phyloP scores from a whole-genome alignment of 1,284 basidiomycete genomes.

The Naganishia albida region DNA sequence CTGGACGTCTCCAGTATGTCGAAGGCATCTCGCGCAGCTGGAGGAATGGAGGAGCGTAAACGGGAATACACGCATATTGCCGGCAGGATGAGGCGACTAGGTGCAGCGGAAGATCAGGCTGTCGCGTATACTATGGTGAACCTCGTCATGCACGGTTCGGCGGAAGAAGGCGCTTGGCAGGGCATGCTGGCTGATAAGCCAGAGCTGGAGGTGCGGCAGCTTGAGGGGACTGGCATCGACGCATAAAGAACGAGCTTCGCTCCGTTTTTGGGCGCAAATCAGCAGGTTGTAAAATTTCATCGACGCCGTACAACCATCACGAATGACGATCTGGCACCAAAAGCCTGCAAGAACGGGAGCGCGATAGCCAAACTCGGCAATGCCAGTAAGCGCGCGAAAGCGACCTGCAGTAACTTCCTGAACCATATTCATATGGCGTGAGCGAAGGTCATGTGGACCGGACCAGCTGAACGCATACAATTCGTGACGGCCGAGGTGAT shows the following conservation, averaged over 20 bases:
- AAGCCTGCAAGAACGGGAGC: no score
- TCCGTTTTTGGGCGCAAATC: not conserved
- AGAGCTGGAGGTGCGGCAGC: not conserved
- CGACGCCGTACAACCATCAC: no score
- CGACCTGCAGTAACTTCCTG: no score
- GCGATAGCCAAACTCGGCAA: no score
- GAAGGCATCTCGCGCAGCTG: constrained; percentile 19
- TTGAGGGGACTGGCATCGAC: constrained; percentile 8
- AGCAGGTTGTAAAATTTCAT: no score
- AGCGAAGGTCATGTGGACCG: no score
- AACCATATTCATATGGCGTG: no score
- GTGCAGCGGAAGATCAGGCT: not conserved
- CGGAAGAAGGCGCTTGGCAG: constrained; percentile 13
- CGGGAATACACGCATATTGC: constrained; percentile 33
- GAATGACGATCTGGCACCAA: no score
- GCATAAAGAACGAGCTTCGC: not conserved
- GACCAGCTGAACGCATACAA: no score
- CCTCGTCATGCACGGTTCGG: constrained; percentile 22
- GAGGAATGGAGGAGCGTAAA: constrained; percentile 27
- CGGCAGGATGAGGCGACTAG: constrained; percentile 28
- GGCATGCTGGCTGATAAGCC: constrained; percentile 11
- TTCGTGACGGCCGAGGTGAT: no score
- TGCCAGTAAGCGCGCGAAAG: no score
- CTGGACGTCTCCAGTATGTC: constrained; percentile 20
- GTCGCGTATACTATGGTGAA: constrained; percentile 13